phyloP scores from a whole-genome alignment of 345 rosid species.

The Raphanus sativus region DNA sequence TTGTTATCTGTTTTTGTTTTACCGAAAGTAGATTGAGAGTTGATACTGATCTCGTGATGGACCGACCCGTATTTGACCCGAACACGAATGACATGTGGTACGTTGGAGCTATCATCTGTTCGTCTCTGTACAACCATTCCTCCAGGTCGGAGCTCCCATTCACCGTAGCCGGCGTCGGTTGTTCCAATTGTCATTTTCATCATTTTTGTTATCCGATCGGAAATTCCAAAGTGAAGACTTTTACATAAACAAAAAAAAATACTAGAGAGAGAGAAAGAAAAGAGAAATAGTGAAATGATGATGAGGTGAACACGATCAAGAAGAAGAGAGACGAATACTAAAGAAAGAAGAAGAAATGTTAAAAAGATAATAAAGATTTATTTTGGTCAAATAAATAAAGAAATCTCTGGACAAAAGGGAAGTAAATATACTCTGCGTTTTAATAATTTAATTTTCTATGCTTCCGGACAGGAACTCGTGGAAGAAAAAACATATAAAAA shows the following conservation, averaged over 20 bases:
- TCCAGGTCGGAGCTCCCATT: slow-evolving; percentile 63
- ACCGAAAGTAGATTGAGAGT: slow-evolving; percentile 89
- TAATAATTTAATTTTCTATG: slow-evolving; percentile 3
- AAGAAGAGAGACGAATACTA: background rate
- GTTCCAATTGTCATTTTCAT: slow-evolving; percentile 21
- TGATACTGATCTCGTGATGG: slow-evolving; percentile 71
- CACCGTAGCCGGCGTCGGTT: slow-evolving; percentile 40
- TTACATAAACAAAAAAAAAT: background rate
- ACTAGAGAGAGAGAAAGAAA: background rate
- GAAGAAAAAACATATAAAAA: background rate
- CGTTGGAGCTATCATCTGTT: slow-evolving; percentile 51
- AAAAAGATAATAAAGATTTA: background rate
- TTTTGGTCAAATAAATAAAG: background rate
- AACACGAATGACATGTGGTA: slow-evolving; percentile 72
- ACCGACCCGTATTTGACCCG: slow-evolving; percentile 84
- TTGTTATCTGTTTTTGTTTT: background rate
- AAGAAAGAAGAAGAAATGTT: background rate
- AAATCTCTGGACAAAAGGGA: slow-evolving; percentile 23
- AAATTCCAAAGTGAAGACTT: slow-evolving; percentile 10
- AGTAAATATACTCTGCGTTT: slow-evolving; percentile 18
- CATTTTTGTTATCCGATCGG: slow-evolving; percentile 4
- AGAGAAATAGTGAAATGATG: slow-evolving; percentile 21
- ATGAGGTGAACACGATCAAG: slow-evolving; percentile 24
- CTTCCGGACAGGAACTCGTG: slow-evolving; percentile 21
- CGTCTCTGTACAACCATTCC: slow-evolving; percentile 97